A percentile compares a stretch with the other conserved stretches of the same genome.
Conservation (phyloP, 371 early-diverging fungal genomes). For the Mortierella sp. region DNA sequence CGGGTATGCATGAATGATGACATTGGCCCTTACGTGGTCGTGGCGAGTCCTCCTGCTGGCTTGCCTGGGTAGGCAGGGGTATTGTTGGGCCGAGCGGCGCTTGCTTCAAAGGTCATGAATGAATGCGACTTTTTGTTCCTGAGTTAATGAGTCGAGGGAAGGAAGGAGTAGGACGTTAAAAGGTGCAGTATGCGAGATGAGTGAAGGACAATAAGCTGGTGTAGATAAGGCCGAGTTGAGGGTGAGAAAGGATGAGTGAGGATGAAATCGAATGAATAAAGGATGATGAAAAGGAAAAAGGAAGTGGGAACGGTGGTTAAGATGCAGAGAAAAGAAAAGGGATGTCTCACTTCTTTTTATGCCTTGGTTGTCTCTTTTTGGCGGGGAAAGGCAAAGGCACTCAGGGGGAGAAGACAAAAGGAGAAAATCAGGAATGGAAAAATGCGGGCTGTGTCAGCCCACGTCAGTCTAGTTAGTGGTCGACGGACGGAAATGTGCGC, state of each 20-base stretch:
- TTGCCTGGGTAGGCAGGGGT: background rate
- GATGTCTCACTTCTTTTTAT: background rate
- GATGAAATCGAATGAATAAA: no score
- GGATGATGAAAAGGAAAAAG: background rate
- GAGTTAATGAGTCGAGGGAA: background rate
- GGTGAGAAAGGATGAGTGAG: background rate
- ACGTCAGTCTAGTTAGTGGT: no score
- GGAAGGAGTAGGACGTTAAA: background rate
- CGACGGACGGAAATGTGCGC: no score
- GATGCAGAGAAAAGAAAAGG: background rate
- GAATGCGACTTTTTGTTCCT: background rate
- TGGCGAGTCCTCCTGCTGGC: background rate
- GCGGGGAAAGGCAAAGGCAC: background rate
- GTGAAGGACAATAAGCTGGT: background rate
- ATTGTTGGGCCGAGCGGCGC: background rate
- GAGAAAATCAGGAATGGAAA: background rate
- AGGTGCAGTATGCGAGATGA: background rate
- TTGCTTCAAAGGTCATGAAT: background rate
- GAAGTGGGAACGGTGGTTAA: no score
- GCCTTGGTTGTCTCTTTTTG: background rate
- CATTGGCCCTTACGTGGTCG: background rate
- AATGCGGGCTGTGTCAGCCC: conserved; percentile 2
- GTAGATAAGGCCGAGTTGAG: background rate
- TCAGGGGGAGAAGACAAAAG: background rate
- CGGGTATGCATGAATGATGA: background rate